Conservation (phyloP, 2,329 filamentous ascomycete species). For the Incumbomyces lentus region DNA sequence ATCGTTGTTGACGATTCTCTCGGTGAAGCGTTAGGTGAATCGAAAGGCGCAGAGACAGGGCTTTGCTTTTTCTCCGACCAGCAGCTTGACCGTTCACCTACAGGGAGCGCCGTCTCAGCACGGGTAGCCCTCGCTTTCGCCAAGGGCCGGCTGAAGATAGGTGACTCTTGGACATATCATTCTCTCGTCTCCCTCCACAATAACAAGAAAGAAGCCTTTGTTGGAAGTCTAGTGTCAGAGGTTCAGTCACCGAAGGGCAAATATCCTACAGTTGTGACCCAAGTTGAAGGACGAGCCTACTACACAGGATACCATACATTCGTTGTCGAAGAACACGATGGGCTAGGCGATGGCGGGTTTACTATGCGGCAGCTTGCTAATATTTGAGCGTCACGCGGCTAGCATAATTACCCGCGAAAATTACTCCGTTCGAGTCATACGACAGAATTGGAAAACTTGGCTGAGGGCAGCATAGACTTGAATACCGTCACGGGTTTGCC, state of each 20-base stretch:
- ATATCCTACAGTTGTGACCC: slow-evolving; percentile 19
- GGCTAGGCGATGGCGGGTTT: slow-evolving; percentile 14
- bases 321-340: slow-evolving; percentile 25
- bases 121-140: slow-evolving; percentile 28
- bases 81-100: slow-evolving; percentile 38
- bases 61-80: slow-evolving; percentile 38
- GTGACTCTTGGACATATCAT: slow-evolving; percentile 27
- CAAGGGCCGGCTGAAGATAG: slow-evolving; percentile 19
- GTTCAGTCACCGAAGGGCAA: neutral
- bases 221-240: slow-evolving; percentile 19
- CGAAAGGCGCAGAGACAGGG: slow-evolving; percentile 30
- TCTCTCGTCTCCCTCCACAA: slow-evolving; percentile 28
- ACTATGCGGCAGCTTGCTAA: slow-evolving; percentile 8
- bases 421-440: too few species aligned
- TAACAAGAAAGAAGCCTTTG: slow-evolving; percentile 18
- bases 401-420: too few species aligned
- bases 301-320: slow-evolving; percentile 26
- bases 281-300: slow-evolving; percentile 26
- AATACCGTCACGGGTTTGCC: too few species aligned
- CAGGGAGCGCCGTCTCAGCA: slow-evolving; percentile 30
- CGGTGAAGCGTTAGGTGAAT: slow-evolving; percentile 12
- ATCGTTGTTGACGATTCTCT: slow-evolving; percentile 28
- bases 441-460: too few species aligned
- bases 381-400: too few species aligned
- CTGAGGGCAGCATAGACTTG: too few species aligned